A percentile compares a stretch with the other conserved stretches of the same genome.
These are phyloP conservation scores for Yarrowia sp. DNA, from an alignment of 805 yeast species.

Conservation along the genomic window DNA sequence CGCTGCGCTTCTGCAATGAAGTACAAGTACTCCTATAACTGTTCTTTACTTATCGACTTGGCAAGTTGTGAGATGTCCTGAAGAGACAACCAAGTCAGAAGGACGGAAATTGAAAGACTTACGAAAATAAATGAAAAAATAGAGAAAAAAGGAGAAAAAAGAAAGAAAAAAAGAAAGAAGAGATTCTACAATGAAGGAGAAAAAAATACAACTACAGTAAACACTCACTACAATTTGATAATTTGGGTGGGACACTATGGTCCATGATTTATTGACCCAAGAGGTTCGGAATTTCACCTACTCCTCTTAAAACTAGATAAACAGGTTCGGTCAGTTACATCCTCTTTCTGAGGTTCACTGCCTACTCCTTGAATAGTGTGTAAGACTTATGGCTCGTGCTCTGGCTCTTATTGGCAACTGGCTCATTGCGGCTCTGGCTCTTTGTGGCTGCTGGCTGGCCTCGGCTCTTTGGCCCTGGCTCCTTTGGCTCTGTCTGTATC, in stretches of 20 bases:
- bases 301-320: conserved; percentile 5
- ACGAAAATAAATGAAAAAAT: too few relatives aligned
- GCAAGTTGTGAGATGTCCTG: too few relatives aligned
- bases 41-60: too few relatives aligned
- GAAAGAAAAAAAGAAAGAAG: too few relatives aligned
- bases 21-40: too few relatives aligned
- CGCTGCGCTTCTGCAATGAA: too few relatives aligned
- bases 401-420: not conserved
- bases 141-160: too few relatives aligned
- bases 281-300: conserved; percentile 8
- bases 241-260: conserved; percentile 3
- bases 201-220: not conserved
- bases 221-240: not conserved
- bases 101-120: too few relatives aligned
- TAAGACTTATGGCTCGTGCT: not conserved
- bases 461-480: conserved; percentile 3
- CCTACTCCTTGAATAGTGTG: conserved; percentile 13
- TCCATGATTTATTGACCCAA: conserved; percentile 2
- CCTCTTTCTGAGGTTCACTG: conserved; percentile 9
- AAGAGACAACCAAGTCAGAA: too few relatives aligned
- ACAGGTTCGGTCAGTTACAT: conserved; percentile 5
- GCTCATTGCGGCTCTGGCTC: not conserved
- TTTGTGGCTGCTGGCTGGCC: not conserved
- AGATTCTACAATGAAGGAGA: not conserved
- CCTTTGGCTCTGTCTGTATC: not conserved